Percentiles rank a stretch among this genome's conserved stretches.
phyloP scores from a whole-genome alignment of 2,329 filamentous ascomycete species.

The Alternaria sp. region DNA sequence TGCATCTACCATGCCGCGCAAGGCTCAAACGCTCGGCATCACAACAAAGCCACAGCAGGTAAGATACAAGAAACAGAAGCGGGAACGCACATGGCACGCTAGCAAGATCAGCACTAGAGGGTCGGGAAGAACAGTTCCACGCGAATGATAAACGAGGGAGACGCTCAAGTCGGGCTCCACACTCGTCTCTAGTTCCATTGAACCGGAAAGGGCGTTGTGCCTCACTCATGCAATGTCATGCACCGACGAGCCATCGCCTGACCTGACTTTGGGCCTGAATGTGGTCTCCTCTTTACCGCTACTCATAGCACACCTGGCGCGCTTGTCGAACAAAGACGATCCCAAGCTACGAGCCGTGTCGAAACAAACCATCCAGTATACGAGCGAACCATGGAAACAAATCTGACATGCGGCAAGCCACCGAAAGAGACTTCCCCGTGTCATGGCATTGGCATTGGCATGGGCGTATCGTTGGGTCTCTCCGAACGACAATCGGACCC shows the following conservation, averaged over 20 bases:
- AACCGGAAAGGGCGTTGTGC: not conserved
- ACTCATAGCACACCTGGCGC: not conserved
- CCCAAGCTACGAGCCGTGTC: not conserved
- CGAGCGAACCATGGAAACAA: not conserved
- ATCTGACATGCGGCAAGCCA: not conserved
- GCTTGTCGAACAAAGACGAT: not conserved
- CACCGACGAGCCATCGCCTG: not conserved
- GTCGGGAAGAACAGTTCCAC: slow-evolving; percentile 3
- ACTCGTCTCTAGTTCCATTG: not conserved
- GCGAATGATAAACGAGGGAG: slow-evolving; percentile 10
- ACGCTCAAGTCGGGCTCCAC: not conserved
- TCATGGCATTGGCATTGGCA: not conserved
- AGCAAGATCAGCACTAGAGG: slow-evolving; percentile 9
- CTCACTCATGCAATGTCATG: not conserved
- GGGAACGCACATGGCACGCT: slow-evolving; percentile 15
- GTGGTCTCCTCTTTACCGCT: not conserved
- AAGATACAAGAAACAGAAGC: slow-evolving; percentile 2
- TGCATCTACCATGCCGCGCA: not conserved
- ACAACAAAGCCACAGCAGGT: not conserved
- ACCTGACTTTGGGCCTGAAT: not conserved
- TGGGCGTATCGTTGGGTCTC: not conserved
- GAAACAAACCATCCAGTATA: not conserved
- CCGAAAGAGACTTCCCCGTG: not conserved
- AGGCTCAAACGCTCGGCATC: not conserved
- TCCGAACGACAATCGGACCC: not conserved